Base-by-base conservation (phyloP, 768 basidiomycete species). In the Xerocomellus amylosporus region DNA sequence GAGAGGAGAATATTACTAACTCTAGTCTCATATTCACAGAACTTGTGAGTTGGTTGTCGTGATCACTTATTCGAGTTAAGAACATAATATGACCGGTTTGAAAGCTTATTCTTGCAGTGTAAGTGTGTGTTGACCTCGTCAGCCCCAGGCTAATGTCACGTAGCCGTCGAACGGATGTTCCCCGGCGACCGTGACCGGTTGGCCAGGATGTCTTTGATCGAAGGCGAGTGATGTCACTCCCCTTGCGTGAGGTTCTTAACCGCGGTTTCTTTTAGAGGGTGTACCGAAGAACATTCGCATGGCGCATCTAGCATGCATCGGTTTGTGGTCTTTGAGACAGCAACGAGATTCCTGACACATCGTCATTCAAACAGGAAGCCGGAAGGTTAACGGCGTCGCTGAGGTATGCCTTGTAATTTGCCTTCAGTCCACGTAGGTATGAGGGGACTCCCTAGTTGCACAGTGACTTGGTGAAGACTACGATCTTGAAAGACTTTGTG, bases 361-460 rank as follows among this genome's bases (percentile, higher is more conserved):
- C n/a, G 34, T 46, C 2, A 31, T 45, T 30, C 22, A 17, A 58
- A 46, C 54, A 85, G 84, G 85, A 28, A 89, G 87, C 64, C 82
- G 86, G 62, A 90, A 86, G 68, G 89, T 94, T 64, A 99, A 99
- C 63, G 96, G 97, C 65, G 97, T 98, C 14, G 96, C 97, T 10
- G 96, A 94, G 76, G 84, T 87, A 59, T 28, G 58, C 34, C 20
- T 44, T 37, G 19, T 30, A 17, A 26, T 40, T 24, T 37, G 26
- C 17, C n/a, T 17, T 20, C 14, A 26, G 38, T 17, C 10, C 4
- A 9, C 2, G 22, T 13, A 17, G 10, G 17, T 43, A 17, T 38
- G 19, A 47, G 20, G 26, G 30, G n/a, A 22, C 1, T 38, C 45
- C 28, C 4, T 47, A 86, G 82, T 77, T 98, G 26, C 97, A 98